A percentile compares a stretch with the other conserved stretches of the same genome.
phyloP scores from a whole-genome alignment of 106 monocot genomes.

The Dioscorea alata region DNA sequence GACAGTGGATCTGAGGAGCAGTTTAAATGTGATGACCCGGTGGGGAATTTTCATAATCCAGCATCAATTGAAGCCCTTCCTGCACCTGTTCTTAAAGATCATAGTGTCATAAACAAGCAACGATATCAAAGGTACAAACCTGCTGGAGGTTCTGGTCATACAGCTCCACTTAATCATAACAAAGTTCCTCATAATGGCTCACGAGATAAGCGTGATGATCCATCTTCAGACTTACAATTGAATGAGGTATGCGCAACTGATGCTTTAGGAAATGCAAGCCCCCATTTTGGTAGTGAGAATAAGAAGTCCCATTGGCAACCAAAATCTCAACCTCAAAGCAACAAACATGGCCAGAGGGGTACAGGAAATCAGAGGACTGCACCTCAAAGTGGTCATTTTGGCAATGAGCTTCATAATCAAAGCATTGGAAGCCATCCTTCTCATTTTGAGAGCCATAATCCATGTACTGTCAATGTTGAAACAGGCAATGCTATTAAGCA shows the following conservation, averaged over 20 bases:
- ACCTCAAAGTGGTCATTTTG: background rate
- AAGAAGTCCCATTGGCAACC: slow-evolving; percentile 7
- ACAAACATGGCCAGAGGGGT: background rate
- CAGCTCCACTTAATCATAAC: background rate
- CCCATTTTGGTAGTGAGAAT: background rate
- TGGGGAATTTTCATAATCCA: background rate
- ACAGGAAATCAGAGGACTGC: background rate
- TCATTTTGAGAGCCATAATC: too few species aligned
- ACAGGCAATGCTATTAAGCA: background rate
- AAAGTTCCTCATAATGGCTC: background rate
- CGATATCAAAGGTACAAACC: slow-evolving; percentile 11
- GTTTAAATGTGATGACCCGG: slow-evolving; percentile 10
- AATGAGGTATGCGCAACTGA: background rate
- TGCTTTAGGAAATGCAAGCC: background rate
- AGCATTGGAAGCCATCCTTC: background rate
- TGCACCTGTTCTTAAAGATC: slow-evolving; percentile 6
- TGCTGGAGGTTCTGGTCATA: background rate
- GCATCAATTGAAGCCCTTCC: slow-evolving; percentile 8
- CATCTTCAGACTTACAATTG: background rate
- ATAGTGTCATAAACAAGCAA: slow-evolving; percentile 10
- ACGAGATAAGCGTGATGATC: background rate
- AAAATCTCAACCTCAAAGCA: slow-evolving; percentile 5
- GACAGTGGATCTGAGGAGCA: slow-evolving; percentile 1
- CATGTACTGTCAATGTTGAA: background rate
- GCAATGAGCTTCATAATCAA: background rate